Percentiles rank a stretch among this genome's conserved stretches.
Evolutionary conservation across 2,329 filamentous ascomycete genomes (phyloP).

Genomic region (Penicillium sp.): DNA sequence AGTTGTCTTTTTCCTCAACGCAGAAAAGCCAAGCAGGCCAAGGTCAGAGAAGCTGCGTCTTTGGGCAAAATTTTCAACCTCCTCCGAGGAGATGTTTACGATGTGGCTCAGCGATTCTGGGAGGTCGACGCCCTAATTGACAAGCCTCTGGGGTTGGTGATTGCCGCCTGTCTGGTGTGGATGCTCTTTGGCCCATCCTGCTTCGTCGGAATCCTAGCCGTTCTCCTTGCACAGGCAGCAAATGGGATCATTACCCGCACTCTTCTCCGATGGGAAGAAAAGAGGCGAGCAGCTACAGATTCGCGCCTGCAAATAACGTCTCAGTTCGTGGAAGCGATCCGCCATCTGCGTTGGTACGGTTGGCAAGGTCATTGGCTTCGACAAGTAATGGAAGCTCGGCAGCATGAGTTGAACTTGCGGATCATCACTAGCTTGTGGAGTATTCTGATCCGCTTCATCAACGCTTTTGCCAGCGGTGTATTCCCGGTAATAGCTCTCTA

Average conservation of each 20-base stretch:
- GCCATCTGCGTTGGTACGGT: constrained; percentile 74
- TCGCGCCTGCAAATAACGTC: constrained; percentile 71
- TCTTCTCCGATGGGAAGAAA: constrained; percentile 63
- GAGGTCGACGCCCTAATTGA: constrained; percentile 72
- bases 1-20: constrained; percentile 24
- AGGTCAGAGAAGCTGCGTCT: constrained; percentile 58
- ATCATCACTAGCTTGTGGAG: constrained; percentile 60
- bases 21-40: constrained; percentile 25
- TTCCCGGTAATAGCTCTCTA: constrained; percentile 79
- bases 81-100: constrained; percentile 56
- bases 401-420: constrained; percentile 61
- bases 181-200: constrained; percentile 74
- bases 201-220: constrained; percentile 64
- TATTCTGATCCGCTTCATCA: constrained; percentile 61
- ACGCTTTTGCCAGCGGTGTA: constrained; percentile 64
- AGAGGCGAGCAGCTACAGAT: constrained; percentile 69
- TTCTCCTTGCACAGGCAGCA: constrained; percentile 62
- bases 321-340: constrained; percentile 81
- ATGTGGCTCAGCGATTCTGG: constrained; percentile 62
- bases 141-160: constrained; percentile 68
- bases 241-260: constrained; percentile 64
- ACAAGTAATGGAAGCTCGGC: constrained; percentile 62
- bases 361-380: constrained; percentile 73
- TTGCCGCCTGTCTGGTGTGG: constrained; percentile 71
- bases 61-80: constrained; percentile 89